phyloP scores from a whole-genome alignment of 257 asterid genomes.

The Solanum etuberosum region DNA sequence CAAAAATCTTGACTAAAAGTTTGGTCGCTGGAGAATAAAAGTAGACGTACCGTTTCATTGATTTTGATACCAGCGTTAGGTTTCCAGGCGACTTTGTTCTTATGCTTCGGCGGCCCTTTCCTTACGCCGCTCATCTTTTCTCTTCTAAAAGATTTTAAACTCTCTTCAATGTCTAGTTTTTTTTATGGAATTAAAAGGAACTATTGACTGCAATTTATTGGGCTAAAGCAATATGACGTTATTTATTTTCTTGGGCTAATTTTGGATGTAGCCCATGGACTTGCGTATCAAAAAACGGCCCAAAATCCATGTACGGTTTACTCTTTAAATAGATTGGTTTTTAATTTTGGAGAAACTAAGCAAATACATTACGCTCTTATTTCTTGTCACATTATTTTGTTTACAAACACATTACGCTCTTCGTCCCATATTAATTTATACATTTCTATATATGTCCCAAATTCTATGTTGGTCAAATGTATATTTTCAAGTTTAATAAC shows the following conservation, averaged over 20 bases:
- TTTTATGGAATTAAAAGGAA: no score
- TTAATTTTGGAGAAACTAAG: no score
- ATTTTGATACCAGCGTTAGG: slow-evolving; percentile 59
- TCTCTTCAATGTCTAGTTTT: no score
- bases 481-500: no score
- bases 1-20: not conserved
- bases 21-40: not conserved
- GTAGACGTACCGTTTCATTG: slow-evolving; percentile 54
- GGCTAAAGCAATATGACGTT: not conserved
- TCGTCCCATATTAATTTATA: no score
- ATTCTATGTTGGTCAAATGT: no score
- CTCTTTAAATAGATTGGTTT: not conserved
- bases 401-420: no score
- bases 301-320: not conserved
- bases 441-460: no score
- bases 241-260: not conserved
- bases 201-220: not conserved
- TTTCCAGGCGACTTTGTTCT: slow-evolving; percentile 74
- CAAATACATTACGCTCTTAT: no score
- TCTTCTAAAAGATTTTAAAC: not conserved
- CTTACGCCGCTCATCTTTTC: slow-evolving; percentile 38
- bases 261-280: not conserved
- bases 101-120: slow-evolving; percentile 81
- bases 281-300: not conserved
- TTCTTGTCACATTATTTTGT: no score